phyloP scores from a whole-genome alignment of 108 stramenopile species.

The Nannochloropsis salina region DNA sequence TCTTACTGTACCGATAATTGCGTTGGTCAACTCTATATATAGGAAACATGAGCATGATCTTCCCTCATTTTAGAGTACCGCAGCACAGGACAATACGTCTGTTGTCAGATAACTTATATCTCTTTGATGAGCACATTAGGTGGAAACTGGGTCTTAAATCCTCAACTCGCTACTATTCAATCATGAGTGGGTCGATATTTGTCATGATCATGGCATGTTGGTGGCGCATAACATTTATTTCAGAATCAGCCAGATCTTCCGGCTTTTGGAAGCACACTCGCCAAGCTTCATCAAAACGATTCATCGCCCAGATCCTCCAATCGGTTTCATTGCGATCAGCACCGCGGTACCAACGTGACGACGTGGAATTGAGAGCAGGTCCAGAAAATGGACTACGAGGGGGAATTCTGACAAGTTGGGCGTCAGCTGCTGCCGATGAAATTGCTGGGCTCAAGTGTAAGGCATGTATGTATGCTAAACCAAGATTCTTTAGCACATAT shows the following conservation, averaged over 20 bases:
- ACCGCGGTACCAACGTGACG: neutral
- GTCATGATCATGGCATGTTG: neutral
- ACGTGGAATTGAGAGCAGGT: neutral
- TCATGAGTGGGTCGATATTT: too few species aligned
- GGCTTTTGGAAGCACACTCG: neutral
- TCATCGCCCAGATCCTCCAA: neutral
- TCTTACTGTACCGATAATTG: too few species aligned
- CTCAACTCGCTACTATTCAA: too few species aligned
- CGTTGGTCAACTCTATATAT: too few species aligned
- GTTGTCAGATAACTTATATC: too few species aligned
- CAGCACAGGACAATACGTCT: too few species aligned
- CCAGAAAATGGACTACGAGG: neutral
- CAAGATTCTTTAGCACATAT: neutral
- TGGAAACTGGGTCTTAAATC: too few species aligned
- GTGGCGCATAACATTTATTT: conserved; percentile 1
- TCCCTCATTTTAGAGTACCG: too few species aligned
- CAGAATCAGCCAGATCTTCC: neutral
- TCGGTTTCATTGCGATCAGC: neutral
- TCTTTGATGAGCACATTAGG: too few species aligned
- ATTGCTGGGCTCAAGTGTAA: neutral
- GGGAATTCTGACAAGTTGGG: neutral
- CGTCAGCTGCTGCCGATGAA: neutral
- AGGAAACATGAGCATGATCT: too few species aligned
- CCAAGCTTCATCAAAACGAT: neutral
- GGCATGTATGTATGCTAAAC: neutral